phyloP scores from a whole-genome alignment of 768 basidiomycete genomes.

The Boletus sensibilis region DNA sequence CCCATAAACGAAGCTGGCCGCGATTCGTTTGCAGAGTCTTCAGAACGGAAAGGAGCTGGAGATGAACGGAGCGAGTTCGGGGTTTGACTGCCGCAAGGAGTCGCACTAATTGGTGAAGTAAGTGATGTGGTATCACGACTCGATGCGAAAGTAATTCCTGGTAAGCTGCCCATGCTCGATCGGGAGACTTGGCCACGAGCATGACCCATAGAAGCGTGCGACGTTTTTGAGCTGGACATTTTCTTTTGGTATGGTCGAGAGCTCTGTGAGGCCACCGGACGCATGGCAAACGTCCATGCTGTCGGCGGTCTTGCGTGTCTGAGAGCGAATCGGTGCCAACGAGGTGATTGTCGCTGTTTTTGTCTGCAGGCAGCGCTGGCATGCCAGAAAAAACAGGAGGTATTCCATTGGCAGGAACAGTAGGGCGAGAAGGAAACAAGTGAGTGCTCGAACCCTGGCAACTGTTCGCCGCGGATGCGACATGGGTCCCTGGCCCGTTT shows the following conservation, averaged over 20 bases:
- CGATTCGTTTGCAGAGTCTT: constrained; percentile 54
- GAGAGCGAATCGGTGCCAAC: constrained; percentile 5
- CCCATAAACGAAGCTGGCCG: constrained; percentile 54
- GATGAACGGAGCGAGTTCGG: constrained; percentile 58
- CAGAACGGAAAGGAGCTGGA: constrained; percentile 68
- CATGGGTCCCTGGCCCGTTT: background rate
- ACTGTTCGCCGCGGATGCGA: background rate
- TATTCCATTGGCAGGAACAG: background rate
- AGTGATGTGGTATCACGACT: constrained; percentile 32
- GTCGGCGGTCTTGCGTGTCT: constrained; percentile 8
- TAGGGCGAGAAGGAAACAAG: background rate
- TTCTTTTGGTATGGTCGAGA: constrained; percentile 9
- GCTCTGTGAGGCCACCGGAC: background rate
- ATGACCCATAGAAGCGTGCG: constrained; percentile 33
- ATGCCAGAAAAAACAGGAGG: background rate
- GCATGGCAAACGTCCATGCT: background rate
- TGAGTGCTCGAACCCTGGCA: background rate
- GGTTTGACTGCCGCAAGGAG: constrained; percentile 54
- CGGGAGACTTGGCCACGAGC: constrained; percentile 31
- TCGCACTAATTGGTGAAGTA: constrained; percentile 62
- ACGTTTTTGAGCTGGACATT: constrained; percentile 20
- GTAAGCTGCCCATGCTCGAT: constrained; percentile 47
- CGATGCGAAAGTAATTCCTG: constrained; percentile 29
- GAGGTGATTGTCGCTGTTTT: constrained; percentile 2
- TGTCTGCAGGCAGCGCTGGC: background rate